Percentiles rank a stretch among this genome's conserved stretches.
Evolutionary conservation across 2,329 filamentous ascomycete genomes (phyloP).

Genomic region (Talaromyces sp.): DNA sequence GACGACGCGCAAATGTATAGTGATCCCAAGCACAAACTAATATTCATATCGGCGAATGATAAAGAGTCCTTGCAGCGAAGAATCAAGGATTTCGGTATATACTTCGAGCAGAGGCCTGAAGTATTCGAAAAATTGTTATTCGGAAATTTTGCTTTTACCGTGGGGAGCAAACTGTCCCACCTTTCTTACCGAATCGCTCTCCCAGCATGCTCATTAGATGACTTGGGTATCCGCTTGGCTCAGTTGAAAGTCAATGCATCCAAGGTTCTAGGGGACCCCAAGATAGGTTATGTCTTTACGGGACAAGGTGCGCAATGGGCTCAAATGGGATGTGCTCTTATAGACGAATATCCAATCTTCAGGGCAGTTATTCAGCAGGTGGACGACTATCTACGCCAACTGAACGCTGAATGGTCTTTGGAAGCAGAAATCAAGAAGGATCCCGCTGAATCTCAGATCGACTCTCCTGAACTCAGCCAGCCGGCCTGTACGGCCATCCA

Average conservation of each 20-base stretch:
- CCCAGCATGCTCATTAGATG: conserved; percentile 18
- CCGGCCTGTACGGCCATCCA: conserved; percentile 25
- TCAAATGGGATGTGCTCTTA: conserved; percentile 11
- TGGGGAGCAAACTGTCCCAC: conserved; percentile 26
- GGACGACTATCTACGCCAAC: conserved; percentile 26
- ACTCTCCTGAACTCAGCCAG: conserved; percentile 24
- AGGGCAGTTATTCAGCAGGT: conserved; percentile 1
- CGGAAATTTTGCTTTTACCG: conserved; percentile 22
- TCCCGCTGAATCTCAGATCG: conserved; percentile 20
- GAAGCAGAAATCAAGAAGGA: conserved; percentile 8
- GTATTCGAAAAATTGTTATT: conserved; percentile 25
- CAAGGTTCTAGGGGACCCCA: conserved; percentile 21
- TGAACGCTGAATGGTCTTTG: conserved; percentile 23
- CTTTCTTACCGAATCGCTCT: conserved; percentile 27
- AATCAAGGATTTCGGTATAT: conserved; percentile 22
- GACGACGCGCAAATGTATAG: neutral
- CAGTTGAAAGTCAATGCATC: conserved; percentile 24
- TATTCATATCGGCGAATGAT: conserved; percentile 26
- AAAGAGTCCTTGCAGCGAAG: conserved; percentile 25
- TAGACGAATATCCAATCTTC: conserved; percentile 11
- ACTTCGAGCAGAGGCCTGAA: conserved; percentile 36
- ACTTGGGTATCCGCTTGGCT: conserved; percentile 18
- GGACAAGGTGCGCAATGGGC: conserved; percentile 25
- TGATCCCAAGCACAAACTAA: conserved; percentile 19
- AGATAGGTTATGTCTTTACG: conserved; percentile 16